A percentile compares a stretch with the other conserved stretches of the same genome.
phyloP scores from a whole-genome alignment of 306 rosid species.

The Pyrus betulifolia region DNA sequence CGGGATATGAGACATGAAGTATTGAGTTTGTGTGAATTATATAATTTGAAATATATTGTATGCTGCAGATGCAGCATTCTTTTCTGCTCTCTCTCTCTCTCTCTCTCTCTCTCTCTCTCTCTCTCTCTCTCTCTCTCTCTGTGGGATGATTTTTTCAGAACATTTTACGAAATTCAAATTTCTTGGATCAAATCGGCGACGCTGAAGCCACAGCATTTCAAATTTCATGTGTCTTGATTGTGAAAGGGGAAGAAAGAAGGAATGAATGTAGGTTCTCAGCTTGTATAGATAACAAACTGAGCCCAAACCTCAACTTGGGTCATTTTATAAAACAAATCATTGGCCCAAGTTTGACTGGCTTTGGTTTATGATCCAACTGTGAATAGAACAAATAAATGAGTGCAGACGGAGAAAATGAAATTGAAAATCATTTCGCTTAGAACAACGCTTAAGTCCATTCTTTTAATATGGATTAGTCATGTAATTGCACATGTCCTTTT shows the following conservation, averaged over 20 bases:
- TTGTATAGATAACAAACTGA: neutral
- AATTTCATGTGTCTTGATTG: too few relatives aligned
- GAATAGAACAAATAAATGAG: too few relatives aligned
- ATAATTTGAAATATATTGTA: neutral
- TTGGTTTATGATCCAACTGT: neutral
- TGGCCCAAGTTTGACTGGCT: neutral
- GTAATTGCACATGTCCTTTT: neutral
- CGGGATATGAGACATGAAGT: conserved; percentile 17
- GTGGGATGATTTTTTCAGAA: too few relatives aligned
- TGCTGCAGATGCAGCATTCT: neutral
- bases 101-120: neutral
- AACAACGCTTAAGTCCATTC: too few relatives aligned
- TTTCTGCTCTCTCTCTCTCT: neutral
- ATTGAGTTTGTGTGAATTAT: conserved; percentile 9
- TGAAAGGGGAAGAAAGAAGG: too few relatives aligned
- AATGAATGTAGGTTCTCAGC: too few relatives aligned
- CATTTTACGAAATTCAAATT: too few relatives aligned
- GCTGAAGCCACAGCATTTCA: too few relatives aligned
- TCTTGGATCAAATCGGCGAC: neutral
- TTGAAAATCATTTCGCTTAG: too few relatives aligned
- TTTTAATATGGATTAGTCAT: neutral
- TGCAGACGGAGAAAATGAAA: too few relatives aligned
- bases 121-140: neutral
- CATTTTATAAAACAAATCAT: too few relatives aligned
- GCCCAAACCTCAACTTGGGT: neutral